Conservation (phyloP, 768 basidiomycete species). For the Tricholoma saponaceum region DNA sequence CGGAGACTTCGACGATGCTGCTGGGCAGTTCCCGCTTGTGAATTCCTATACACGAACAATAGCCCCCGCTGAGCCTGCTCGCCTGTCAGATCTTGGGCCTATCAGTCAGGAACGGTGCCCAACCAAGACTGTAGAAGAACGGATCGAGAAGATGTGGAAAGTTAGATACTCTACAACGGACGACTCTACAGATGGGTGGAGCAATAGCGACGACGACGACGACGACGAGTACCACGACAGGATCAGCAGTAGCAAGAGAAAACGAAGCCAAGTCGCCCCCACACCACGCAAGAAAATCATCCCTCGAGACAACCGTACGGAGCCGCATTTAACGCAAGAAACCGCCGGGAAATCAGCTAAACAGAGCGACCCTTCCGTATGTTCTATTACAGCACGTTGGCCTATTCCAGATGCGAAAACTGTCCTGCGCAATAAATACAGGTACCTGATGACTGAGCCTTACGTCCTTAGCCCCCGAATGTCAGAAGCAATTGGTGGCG, state of each 20-base stretch:
- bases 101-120: background rate
- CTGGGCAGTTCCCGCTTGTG: background rate
- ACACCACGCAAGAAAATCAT: background rate
- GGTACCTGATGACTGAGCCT: background rate
- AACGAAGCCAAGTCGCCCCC: background rate
- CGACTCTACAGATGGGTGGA: background rate
- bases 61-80: background rate
- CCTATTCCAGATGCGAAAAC: background rate
- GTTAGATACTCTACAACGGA: background rate
- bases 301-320: background rate
- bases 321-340: background rate
- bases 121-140: background rate
- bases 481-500: background rate
- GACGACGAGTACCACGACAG: background rate
- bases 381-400: background rate
- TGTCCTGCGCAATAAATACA: too few relatives aligned
- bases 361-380: background rate
- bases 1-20: background rate
- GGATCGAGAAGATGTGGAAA: background rate
- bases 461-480: background rate
- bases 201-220: background rate
- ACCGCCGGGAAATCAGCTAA: background rate
- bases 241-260: background rate
- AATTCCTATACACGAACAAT: background rate
- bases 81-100: background rate